Evolutionary conservation across 331 rosid species (phyloP).

Genomic region (Quercus lobata): DNA sequence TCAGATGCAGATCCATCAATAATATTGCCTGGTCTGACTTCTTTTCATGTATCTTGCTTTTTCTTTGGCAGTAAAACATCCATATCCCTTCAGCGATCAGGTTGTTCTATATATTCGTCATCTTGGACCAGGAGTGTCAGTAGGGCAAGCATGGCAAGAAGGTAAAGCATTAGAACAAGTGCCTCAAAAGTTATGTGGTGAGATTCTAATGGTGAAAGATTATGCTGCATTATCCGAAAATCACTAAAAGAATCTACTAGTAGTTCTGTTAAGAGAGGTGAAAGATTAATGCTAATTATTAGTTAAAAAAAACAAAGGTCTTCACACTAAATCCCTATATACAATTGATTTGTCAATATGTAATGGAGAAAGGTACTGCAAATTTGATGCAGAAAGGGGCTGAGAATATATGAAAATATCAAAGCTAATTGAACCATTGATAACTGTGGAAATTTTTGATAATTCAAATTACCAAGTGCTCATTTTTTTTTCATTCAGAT

Average conservation of each 20-base stretch:
- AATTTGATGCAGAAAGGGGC: background rate
- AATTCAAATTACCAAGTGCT: background rate
- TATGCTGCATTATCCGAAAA: constrained; percentile 13
- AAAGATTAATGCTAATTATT: background rate
- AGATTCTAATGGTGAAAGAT: constrained; percentile 77
- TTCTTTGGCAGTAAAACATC: constrained; percentile 60
- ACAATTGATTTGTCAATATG: background rate
- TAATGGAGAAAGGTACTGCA: background rate
- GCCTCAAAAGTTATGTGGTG: constrained; percentile 68
- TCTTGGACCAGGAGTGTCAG: constrained; percentile 71
- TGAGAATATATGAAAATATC: background rate
- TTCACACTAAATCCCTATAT: background rate
- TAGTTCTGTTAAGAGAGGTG: constrained; percentile 1
- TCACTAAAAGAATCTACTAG: constrained; percentile 5
- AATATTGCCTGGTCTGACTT: background rate
- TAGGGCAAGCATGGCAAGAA: constrained; percentile 97
- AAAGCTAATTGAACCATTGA: background rate
- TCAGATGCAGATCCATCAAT: background rate
- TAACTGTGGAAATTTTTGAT: background rate
- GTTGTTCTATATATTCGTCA: constrained; percentile 61
- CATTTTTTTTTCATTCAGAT: background rate
- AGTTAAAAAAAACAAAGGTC: background rate
- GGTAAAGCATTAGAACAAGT: constrained; percentile 67
- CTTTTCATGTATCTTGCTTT: background rate
- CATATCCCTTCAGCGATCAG: constrained; percentile 73